Evolutionary conservation across 768 basidiomycete species (phyloP), one percentile per base, ranked within the genome.

Genomic region (Boletus tomentosulus): DNA sequence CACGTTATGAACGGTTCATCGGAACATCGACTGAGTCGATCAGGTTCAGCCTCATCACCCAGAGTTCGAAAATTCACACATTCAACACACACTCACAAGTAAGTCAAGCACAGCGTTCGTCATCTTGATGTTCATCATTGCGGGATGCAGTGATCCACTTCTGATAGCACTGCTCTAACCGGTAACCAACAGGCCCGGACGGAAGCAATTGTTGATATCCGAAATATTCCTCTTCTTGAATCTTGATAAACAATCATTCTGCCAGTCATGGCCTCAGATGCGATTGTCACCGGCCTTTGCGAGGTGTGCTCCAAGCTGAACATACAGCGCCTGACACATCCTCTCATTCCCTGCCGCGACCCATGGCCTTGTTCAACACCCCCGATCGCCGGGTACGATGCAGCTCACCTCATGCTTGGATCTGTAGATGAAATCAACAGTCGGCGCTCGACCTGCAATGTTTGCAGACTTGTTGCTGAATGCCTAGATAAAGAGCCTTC

Each of bases 381-480:
- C 3, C 53, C 47, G 9, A 30, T 51, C 43, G 34, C 37, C 6
- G 42, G 41, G 6, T 33, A 28, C 8, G 16, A 24, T 6, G 24
- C 8, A 38, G 4, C n/a, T 1, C 27, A 35, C 25, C 2, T 39
- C n/a, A 0, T 25, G 28, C 62, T 61, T 10, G 62, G 62, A 25
- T 53, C 53, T 11, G 7, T 60, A 24, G 47, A 46, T 42, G 55
- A 51, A 34, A 57, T 63, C 58, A 63, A 54, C 37, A 1, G 24
- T 9, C 53, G 61, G 27, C 52, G 60, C 8, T 48, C 6, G 0
- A 19, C 42, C 19, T 61, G 60, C 48, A 56, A 51, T 11, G 16
- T 62, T 38, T 61, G 60, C 47, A 38, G 11, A 15, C 49, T 62
- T 15, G n/a, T 62, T 27, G 42, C 60, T 2, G 60, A 58, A 30